Evolutionary conservation across 768 basidiomycete genomes (phyloP).

Genomic region (Kwoniella pini): DNA sequence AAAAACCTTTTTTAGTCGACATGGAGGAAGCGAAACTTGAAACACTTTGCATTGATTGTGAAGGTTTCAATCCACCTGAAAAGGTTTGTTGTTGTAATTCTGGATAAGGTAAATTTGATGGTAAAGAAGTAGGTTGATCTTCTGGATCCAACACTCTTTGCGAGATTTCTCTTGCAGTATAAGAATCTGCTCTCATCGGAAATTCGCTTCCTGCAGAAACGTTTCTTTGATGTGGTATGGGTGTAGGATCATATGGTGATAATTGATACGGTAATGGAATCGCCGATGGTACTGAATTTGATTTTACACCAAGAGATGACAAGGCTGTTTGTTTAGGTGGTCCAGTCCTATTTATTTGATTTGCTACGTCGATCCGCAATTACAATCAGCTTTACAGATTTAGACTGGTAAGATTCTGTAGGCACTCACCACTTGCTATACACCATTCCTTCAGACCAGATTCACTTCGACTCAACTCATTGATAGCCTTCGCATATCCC

Average conservation of each 20-base stretch:
- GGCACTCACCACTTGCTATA: conserved; percentile 38
- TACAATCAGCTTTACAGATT: too few relatives aligned
- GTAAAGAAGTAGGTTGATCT: conserved; percentile 42
- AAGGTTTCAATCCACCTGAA: conserved; percentile 32
- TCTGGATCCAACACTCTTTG: conserved; percentile 40
- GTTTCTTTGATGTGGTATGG: conserved; percentile 28
- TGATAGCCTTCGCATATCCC: conserved; percentile 48
- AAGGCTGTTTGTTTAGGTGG: conserved; percentile 9
- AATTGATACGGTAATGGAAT: conserved; percentile 22
- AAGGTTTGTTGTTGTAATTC: conserved; percentile 39
- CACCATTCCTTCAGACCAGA: conserved; percentile 49
- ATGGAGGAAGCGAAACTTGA: conserved; percentile 26
- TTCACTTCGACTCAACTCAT: conserved; percentile 46
- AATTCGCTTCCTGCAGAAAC: conserved; percentile 44
- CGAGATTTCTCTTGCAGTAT: conserved; percentile 47
- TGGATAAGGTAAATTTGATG: conserved; percentile 46
- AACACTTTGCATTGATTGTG: conserved; percentile 41
- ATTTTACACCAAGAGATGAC: conserved; percentile 13
- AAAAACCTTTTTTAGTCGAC: conserved; percentile 37
- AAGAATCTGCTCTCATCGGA: conserved; percentile 48
- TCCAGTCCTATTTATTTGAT: background rate
- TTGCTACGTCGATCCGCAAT: background rate
- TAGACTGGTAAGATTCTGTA: too few relatives aligned
- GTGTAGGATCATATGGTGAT: conserved; percentile 14
- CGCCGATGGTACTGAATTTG: conserved; percentile 18